Evolutionary conservation across 2,329 filamentous ascomycete genomes (phyloP).

Genomic region (Fusarium devonianum): DNA sequence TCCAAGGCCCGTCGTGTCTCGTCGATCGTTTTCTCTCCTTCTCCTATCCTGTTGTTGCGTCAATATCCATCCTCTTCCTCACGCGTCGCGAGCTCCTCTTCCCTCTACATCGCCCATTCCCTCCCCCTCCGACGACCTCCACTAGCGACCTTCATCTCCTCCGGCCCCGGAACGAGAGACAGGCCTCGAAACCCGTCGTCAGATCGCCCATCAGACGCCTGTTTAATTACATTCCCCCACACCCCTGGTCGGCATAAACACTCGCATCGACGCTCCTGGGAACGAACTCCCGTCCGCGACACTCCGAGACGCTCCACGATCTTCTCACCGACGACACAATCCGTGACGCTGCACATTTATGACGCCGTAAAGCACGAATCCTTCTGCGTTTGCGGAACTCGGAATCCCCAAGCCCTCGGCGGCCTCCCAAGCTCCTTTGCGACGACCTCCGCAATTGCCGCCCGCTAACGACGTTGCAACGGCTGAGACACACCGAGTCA

Average conservation of each 20-base stretch:
- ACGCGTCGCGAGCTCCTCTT: conserved; percentile 13
- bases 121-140: conserved; percentile 18
- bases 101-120: conserved; percentile 14
- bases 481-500: conserved; percentile 29
- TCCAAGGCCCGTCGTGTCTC: conserved; percentile 4
- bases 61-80: conserved; percentile 4
- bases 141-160: conserved; percentile 26
- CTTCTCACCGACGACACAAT: conserved; percentile 28
- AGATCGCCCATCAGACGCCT: conserved; percentile 33
- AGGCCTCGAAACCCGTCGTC: conserved; percentile 30
- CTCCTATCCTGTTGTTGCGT: conserved; percentile 8
- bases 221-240: conserved; percentile 43
- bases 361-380: conserved; percentile 34
- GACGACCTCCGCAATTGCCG: conserved; percentile 11
- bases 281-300: conserved; percentile 29
- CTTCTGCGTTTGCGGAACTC: conserved; percentile 32
- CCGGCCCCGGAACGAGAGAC: conserved; percentile 37
- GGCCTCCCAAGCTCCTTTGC: conserved; percentile 21
- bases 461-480: conserved; percentile 11
- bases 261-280: conserved; percentile 23
- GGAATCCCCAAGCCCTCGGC: conserved; percentile 23
- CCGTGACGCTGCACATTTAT: conserved; percentile 31
- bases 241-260: conserved; percentile 41
- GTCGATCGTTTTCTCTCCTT: conserved; percentile 9
- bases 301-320: conserved; percentile 34